A percentile compares a stretch with the other conserved stretches of the same genome.
Evolutionary conservation across 345 rosid species (phyloP).

Genomic region (Arabidopsis suecica): DNA sequence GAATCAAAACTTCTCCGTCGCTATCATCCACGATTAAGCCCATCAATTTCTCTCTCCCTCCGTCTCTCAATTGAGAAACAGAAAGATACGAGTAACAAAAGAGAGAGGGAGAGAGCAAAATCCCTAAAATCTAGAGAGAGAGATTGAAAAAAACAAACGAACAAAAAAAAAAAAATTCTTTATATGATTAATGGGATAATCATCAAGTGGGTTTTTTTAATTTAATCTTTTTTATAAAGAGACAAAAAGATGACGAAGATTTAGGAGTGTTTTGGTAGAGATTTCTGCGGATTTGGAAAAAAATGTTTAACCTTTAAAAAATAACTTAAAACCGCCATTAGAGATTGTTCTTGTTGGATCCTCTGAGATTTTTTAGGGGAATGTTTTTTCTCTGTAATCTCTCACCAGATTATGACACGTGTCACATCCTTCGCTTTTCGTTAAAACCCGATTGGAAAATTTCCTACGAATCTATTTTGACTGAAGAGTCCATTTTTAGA

Average conservation of each 20-base stretch:
- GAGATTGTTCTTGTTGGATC: conserved; percentile 12
- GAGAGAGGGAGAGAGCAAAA: conserved; percentile 15
- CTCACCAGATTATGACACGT: conserved; percentile 29
- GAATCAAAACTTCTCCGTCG: conserved; percentile 46
- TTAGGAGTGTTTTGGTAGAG: not conserved
- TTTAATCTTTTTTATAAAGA: not conserved
- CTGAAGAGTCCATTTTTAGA: conserved; percentile 1
- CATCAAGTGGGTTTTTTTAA: conserved; percentile 11
- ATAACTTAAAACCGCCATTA: conserved; percentile 8
- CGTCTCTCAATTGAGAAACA: conserved; percentile 21
- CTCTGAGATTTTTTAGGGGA: not conserved
- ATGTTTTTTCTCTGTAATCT: conserved; percentile 11
- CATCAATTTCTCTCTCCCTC: conserved; percentile 42
- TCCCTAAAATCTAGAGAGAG: conserved; percentile 27
- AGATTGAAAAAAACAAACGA: not conserved
- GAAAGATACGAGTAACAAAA: not conserved
- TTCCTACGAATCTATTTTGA: conserved; percentile 11
- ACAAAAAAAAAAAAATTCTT: not conserved
- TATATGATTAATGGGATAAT: conserved; percentile 23
- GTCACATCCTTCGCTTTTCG: not conserved
- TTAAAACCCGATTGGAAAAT: not conserved
- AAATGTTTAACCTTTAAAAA: not conserved
- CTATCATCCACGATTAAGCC: conserved; percentile 49
- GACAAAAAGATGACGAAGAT: conserved; percentile 10
- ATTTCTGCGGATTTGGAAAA: not conserved